phyloP scores from a whole-genome alignment of 768 basidiomycete species.

The Russula olivacea region DNA sequence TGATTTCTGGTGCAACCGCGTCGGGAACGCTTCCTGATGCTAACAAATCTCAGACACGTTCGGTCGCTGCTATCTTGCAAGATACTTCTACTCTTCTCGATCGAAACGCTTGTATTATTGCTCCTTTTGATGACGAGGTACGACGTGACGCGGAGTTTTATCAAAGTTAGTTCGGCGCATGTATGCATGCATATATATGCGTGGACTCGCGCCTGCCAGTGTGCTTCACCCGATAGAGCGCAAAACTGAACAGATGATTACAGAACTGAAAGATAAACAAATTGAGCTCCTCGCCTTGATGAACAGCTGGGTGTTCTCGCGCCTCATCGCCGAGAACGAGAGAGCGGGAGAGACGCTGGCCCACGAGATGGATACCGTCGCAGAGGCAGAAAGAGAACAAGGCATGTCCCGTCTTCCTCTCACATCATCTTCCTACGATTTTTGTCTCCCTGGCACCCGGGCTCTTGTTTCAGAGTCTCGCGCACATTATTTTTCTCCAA shows the following conservation, averaged over 20 bases:
- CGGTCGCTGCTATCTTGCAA: slow-evolving; percentile 14
- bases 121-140: slow-evolving; percentile 35
- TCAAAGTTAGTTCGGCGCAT: slow-evolving; percentile 31
- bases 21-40: neutral
- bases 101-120: slow-evolving; percentile 29
- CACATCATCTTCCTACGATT: neutral
- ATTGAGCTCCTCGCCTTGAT: slow-evolving; percentile 15
- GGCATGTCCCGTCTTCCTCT: slow-evolving; percentile 20
- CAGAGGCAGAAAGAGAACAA: slow-evolving; percentile 24
- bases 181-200: slow-evolving; percentile 26
- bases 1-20: neutral
- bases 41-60: slow-evolving; percentile 7
- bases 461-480: neutral
- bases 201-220: neutral
- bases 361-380: slow-evolving; percentile 21
- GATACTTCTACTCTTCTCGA: slow-evolving; percentile 29
- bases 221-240: neutral
- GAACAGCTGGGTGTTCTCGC: slow-evolving; percentile 24
- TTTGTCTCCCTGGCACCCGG: slow-evolving; percentile 9
- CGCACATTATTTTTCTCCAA: neutral
- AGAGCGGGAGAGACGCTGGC: slow-evolving; percentile 18
- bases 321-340: slow-evolving; percentile 20
- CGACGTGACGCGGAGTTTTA: slow-evolving; percentile 33
- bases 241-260: neutral
- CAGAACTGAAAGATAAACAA: slow-evolving; percentile 22